These are phyloP conservation scores for Marsdenia floribunda DNA, from an alignment of 257 asterid genomes.

Conservation along the genomic window DNA sequence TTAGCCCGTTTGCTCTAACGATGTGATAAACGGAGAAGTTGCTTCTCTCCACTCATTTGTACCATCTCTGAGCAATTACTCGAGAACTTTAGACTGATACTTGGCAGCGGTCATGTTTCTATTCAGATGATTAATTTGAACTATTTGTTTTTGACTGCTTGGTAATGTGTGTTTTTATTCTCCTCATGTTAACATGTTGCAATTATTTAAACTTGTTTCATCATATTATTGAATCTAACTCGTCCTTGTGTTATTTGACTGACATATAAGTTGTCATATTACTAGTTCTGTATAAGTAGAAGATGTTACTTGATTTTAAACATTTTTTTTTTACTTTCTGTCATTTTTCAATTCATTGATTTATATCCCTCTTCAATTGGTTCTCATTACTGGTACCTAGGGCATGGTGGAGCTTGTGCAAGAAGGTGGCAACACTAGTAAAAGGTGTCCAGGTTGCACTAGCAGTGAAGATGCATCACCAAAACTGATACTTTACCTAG, in stretches of 20 bases:
- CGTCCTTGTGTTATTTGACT: not conserved
- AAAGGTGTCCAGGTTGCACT: conserved; percentile 29
- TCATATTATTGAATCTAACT: not conserved
- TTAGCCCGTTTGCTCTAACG: conserved; percentile 21
- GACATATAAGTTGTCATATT: not conserved
- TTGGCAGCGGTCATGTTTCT: not conserved
- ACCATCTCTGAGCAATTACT: not conserved
- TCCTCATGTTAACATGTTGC: not conserved
- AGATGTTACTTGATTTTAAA: not conserved
- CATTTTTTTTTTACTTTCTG: not conserved
- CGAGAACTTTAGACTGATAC: not conserved
- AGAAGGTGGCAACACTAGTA: conserved; percentile 19
- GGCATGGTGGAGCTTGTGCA: conserved; percentile 39
- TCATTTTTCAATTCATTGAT: not conserved
- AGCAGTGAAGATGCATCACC: conserved; percentile 37
- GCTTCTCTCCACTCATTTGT: conserved; percentile 12
- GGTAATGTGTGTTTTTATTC: not conserved
- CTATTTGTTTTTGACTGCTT: not conserved
- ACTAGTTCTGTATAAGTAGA: not conserved
- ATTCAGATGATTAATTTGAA: not conserved
- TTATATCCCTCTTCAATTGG: not conserved
- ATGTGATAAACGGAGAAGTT: conserved; percentile 30
- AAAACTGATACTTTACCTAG: conserved; percentile 54
- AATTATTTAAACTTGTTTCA: not conserved
- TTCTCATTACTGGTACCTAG: conserved; percentile 25